Evolutionary conservation across 1,284 basidiomycete species (phyloP).

Genomic region (Leccinum subrobustum): DNA sequence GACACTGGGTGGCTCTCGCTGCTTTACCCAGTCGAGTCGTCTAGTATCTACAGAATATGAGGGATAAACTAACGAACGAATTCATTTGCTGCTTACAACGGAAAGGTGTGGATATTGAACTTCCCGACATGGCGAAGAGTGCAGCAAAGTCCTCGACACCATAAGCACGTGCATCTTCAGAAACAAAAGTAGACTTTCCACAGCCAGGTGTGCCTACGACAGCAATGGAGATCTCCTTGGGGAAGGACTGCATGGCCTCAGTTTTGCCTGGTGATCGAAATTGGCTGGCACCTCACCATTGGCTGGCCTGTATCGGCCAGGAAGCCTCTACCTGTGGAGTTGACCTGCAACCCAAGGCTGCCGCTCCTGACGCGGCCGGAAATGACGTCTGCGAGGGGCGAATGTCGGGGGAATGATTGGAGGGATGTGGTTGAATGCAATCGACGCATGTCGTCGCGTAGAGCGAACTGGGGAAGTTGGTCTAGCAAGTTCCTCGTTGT

Average conservation of each 20-base stretch:
- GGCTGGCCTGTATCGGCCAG: constrained; percentile 39
- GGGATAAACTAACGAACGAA: constrained; percentile 10
- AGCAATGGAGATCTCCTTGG: constrained; percentile 51
- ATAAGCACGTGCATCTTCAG: constrained; percentile 62
- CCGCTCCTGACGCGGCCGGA: constrained; percentile 54
- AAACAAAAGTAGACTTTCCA: constrained; percentile 70
- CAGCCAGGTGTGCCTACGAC: constrained; percentile 68
- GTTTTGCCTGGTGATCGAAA: constrained; percentile 19
- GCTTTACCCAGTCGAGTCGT: constrained; percentile 34
- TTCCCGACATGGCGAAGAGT: constrained; percentile 33
- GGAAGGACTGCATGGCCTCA: constrained; percentile 23
- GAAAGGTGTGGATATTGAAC: constrained; percentile 35
- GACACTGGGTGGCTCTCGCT: constrained; percentile 30
- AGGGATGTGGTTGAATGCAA: constrained; percentile 44
- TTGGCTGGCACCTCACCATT: constrained; percentile 32
- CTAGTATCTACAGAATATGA: constrained; percentile 30
- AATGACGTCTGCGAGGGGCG: constrained; percentile 25
- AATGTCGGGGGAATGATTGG: constrained; percentile 39
- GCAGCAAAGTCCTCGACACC: constrained; percentile 32
- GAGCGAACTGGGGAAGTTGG: constrained; percentile 28
- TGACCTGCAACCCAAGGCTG: constrained; percentile 47
- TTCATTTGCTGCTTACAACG: constrained; percentile 40
- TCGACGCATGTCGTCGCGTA: constrained; percentile 39
- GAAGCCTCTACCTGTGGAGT: constrained; percentile 34
- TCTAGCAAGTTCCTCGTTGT: constrained; percentile 12